Percentiles rank a stretch among this genome's conserved stretches.
phyloP scores from a whole-genome alignment of 108 stramenopile genomes.

The Tribonema minus region DNA sequence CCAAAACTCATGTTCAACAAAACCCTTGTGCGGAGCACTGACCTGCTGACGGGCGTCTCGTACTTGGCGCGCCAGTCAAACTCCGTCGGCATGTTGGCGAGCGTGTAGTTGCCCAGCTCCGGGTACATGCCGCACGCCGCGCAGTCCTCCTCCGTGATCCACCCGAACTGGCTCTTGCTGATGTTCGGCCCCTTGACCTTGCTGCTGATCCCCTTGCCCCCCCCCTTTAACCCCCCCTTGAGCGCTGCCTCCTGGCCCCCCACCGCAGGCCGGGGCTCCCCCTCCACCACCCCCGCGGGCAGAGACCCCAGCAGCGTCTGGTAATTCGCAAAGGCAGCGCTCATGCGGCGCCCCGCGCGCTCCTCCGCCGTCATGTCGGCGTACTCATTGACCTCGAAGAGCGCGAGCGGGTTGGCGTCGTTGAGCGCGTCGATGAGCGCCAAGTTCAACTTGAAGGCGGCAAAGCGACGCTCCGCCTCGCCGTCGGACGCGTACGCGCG shows the following conservation, averaged over 20 bases:
- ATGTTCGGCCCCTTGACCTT: too few relatives aligned
- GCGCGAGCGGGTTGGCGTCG: neutral
- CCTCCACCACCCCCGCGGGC: constrained; percentile 5
- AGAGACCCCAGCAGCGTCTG: neutral
- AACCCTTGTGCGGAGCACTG: neutral
- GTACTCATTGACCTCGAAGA: neutral
- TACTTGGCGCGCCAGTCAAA: constrained; percentile 38
- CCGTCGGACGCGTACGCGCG: too few relatives aligned
- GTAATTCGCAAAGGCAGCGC: neutral
- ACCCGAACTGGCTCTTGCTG: neutral
- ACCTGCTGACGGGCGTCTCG: constrained; percentile 26
- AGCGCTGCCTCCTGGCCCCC: neutral
- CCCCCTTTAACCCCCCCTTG: neutral
- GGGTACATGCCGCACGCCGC: constrained; percentile 10
- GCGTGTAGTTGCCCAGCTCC: neutral
- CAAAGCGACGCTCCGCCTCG: too few relatives aligned
- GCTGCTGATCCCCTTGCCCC: too few relatives aligned
- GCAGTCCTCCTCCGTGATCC: neutral
- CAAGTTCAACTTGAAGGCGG: constrained; percentile 22
- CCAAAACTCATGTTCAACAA: neutral
- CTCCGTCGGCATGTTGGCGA: neutral
- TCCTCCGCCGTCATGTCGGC: constrained; percentile 27
- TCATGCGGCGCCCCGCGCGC: neutral
- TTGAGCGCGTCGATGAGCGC: constrained; percentile 23
- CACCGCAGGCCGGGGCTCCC: neutral